A percentile compares a stretch with the other conserved stretches of the same genome.
Evolutionary conservation across 805 yeast genomes (phyloP).

Genomic region (Clavispora phyllophila): DNA sequence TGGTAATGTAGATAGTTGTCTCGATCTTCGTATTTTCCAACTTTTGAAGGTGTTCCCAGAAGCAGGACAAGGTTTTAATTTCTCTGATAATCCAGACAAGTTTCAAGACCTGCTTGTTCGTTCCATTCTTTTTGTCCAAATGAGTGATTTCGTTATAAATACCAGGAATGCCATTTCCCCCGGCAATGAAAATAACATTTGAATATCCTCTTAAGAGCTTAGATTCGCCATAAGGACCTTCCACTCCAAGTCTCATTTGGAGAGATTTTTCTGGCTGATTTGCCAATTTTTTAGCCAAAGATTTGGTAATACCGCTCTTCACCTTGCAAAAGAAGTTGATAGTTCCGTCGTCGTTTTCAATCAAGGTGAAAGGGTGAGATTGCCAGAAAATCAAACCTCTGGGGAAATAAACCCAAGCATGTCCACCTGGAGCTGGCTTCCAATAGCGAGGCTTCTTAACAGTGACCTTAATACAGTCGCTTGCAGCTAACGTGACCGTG

Average conservation of each 20-base stretch:
- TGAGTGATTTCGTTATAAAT: constrained; percentile 36
- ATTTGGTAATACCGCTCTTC: constrained; percentile 34
- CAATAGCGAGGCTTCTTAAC: constrained; percentile 45
- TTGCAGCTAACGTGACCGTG: constrained; percentile 27
- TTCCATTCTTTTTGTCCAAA: constrained; percentile 16
- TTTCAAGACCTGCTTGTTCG: constrained; percentile 13
- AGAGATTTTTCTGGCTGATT: constrained; percentile 24
- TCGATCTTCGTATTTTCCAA: constrained; percentile 20
- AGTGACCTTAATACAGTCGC: constrained; percentile 44
- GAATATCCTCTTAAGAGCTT: constrained; percentile 46
- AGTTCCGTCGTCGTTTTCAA: constrained; percentile 11
- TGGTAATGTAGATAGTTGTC: constrained; percentile 34
- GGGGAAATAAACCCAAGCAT: constrained; percentile 53
- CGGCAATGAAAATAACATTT: constrained; percentile 57
- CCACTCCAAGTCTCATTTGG: constrained; percentile 34
- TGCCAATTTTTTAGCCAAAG: constrained; percentile 23
- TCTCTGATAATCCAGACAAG: constrained; percentile 25
- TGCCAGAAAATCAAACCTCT: constrained; percentile 55
- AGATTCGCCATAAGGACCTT: constrained; percentile 68
- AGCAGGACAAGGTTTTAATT: constrained; percentile 21
- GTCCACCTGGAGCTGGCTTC: constrained; percentile 52
- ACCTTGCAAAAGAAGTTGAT: constrained; percentile 31
- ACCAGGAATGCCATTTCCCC: constrained; percentile 74
- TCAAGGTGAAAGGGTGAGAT: constrained; percentile 54
- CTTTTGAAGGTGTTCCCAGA: constrained; percentile 18